Conservation (phyloP, 441 rosid genomes). For the Geranium incanum region DNA sequence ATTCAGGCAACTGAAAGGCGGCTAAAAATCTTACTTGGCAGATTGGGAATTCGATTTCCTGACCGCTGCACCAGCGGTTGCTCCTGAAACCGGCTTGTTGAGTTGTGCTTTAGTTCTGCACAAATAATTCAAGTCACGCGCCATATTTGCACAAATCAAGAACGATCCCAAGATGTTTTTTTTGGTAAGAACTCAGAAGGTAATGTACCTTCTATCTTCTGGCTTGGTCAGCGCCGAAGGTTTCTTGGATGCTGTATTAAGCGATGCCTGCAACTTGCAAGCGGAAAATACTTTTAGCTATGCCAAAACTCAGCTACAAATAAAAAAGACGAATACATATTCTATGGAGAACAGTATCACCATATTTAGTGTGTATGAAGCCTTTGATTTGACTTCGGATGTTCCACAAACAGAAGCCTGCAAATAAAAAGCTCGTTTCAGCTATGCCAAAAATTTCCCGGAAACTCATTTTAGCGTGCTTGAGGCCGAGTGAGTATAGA, state of each 20-base stretch:
- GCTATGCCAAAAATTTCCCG: too few species aligned
- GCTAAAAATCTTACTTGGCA: conserved; percentile 36
- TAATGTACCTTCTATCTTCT: conserved; percentile 45
- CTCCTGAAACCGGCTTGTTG: conserved; percentile 37
- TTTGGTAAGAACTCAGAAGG: not conserved
- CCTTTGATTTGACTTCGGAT: not conserved
- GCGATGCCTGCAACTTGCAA: conserved; percentile 45
- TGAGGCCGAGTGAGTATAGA: too few species aligned
- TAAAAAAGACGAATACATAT: not conserved
- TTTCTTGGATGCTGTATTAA: conserved; percentile 28
- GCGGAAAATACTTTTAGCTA: conserved; percentile 16
- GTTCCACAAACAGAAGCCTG: not conserved
- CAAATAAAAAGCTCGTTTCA: not conserved
- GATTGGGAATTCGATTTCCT: conserved; percentile 29
- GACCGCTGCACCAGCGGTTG: conserved; percentile 20
- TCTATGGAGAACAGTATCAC: not conserved
- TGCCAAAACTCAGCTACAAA: not conserved
- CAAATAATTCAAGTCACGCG: conserved; percentile 10
- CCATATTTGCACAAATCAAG: not conserved
- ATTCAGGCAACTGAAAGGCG: conserved; percentile 10
- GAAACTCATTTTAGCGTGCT: not conserved
- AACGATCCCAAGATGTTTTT: not conserved
- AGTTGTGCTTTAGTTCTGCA: conserved; percentile 33
- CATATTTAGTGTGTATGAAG: not conserved
- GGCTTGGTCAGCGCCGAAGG: conserved; percentile 31